These are phyloP conservation scores for Rhytidhysteron rufulum DNA, from an alignment of 2,329 filamentous ascomycete species.

Conservation along the genomic window DNA sequence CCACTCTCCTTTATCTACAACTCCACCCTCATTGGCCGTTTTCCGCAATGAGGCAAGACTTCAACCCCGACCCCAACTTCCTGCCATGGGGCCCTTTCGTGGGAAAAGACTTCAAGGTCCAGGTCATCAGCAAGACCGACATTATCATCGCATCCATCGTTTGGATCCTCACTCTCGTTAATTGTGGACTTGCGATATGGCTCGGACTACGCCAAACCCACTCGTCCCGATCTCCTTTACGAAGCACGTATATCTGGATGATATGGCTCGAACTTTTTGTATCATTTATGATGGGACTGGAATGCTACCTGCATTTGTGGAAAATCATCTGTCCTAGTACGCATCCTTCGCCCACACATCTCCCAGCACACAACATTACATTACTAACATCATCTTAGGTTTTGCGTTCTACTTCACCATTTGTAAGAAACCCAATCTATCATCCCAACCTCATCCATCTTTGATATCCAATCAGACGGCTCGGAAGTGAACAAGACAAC, in stretches of 20 bases:
- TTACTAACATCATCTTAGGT: constrained; percentile 14
- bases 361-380: too few species aligned
- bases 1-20: too few species aligned
- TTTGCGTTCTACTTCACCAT: constrained; percentile 33
- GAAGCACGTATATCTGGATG: constrained; percentile 46
- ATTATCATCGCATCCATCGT: constrained; percentile 28
- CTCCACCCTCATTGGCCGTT: too few species aligned
- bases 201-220: constrained; percentile 26
- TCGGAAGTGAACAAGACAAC: background rate
- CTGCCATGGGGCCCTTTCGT: constrained; percentile 24
- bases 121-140: constrained; percentile 26
- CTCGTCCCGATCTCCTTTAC: constrained; percentile 21
- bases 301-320: constrained; percentile 34
- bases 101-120: constrained; percentile 14
- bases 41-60: constrained; percentile 10
- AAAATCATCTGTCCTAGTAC: constrained; percentile 31
- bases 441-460: background rate
- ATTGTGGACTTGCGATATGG: constrained; percentile 25
- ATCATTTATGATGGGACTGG: constrained; percentile 41
- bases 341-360: too few species aligned
- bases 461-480: background rate
- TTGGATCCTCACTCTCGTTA: constrained; percentile 26
- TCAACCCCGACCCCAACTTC: constrained; percentile 13
- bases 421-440: constrained; percentile 11
- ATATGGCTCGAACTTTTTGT: constrained; percentile 47